A percentile compares a stretch with the other conserved stretches of the same genome.
These are phyloP conservation scores for Sicyos baderoa DNA, from an alignment of 306 rosid genomes.

Conservation along the genomic window DNA sequence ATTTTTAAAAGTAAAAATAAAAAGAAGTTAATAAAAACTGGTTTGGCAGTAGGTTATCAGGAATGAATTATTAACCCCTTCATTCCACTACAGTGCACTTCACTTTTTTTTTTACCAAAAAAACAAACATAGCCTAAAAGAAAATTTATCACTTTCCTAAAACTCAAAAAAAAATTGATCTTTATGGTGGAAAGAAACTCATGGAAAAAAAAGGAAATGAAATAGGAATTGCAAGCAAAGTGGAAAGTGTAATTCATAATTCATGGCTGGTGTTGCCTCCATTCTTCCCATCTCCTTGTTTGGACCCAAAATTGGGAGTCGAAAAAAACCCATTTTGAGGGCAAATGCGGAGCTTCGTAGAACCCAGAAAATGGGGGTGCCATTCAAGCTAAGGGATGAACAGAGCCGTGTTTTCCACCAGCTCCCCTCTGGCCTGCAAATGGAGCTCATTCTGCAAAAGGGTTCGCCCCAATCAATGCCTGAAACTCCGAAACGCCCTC, in stretches of 20 bases:
- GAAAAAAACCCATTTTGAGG: conserved; percentile 14
- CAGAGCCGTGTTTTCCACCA: conserved; percentile 69
- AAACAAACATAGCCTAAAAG: too few relatives aligned
- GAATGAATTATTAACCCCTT: too few relatives aligned
- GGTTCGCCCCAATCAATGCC: conserved; percentile 18
- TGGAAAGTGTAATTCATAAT: too few relatives aligned
- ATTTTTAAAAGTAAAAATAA: too few relatives aligned
- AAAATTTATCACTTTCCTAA: too few relatives aligned
- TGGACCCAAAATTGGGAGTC: conserved; percentile 18
- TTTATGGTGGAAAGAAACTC: too few relatives aligned
- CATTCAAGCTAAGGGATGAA: conserved; percentile 49
- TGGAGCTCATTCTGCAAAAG: conserved; percentile 63
- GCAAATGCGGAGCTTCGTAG: conserved; percentile 27
- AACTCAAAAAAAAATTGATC: too few relatives aligned
- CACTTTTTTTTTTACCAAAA: too few relatives aligned
- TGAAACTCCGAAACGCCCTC: conserved; percentile 24
- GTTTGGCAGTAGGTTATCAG: too few relatives aligned
- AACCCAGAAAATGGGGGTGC: conserved; percentile 37
- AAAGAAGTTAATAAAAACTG: too few relatives aligned
- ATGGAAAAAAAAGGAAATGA: too few relatives aligned
- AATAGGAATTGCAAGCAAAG: background rate
- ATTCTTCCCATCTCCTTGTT: conserved; percentile 18
- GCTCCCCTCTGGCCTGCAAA: conserved; percentile 66
- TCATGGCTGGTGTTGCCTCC: conserved; percentile 37
- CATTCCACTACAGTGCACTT: too few relatives aligned